Conservation (phyloP, 2,329 filamentous ascomycete genomes). For the Fusarium verticillioides region DNA sequence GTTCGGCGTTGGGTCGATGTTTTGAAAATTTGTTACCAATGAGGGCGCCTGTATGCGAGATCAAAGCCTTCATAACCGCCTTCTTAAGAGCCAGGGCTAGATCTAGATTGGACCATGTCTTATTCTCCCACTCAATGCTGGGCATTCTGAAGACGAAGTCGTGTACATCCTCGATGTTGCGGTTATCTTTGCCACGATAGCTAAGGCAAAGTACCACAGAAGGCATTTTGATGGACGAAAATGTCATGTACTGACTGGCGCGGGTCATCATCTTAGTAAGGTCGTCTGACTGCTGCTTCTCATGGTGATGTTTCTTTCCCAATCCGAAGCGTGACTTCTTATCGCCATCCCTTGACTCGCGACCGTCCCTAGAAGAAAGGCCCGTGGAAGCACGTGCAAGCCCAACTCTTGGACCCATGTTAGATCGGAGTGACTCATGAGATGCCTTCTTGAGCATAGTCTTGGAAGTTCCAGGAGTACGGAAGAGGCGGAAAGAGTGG, state of each 20-base stretch:
- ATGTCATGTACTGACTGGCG: conserved; percentile 96
- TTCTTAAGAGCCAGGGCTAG: conserved; percentile 93
- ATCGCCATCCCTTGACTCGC: conserved; percentile 52
- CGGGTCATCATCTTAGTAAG: conserved; percentile 96
- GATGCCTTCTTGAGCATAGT: conserved; percentile 64
- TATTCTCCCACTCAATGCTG: conserved; percentile 95
- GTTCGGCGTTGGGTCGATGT: conserved; percentile 82
- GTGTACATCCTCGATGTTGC: conserved; percentile 96
- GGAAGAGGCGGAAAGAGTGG: conserved; percentile 64
- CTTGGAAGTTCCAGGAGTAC: conserved; percentile 56
- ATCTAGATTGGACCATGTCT: conserved; percentile 98
- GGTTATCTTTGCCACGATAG: conserved; percentile 95
- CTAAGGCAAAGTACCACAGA: conserved; percentile 95
- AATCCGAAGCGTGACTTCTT: conserved; percentile 69
- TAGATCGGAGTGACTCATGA: conserved; percentile 64
- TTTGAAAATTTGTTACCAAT: conserved; percentile 97
- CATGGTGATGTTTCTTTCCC: conserved; percentile 60
- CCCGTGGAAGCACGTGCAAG: conserved; percentile 61
- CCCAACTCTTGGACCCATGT: conserved; percentile 54
- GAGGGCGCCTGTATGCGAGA: conserved; percentile 95
- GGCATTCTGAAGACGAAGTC: conserved; percentile 97
- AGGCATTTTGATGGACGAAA: conserved; percentile 93
- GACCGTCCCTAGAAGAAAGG: conserved; percentile 54
- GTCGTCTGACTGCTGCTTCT: conserved; percentile 81
- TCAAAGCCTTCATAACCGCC: conserved; percentile 91